Base-by-base conservation (phyloP, 2,329 filamentous ascomycete species). In the Fusarium vanettenii region DNA sequence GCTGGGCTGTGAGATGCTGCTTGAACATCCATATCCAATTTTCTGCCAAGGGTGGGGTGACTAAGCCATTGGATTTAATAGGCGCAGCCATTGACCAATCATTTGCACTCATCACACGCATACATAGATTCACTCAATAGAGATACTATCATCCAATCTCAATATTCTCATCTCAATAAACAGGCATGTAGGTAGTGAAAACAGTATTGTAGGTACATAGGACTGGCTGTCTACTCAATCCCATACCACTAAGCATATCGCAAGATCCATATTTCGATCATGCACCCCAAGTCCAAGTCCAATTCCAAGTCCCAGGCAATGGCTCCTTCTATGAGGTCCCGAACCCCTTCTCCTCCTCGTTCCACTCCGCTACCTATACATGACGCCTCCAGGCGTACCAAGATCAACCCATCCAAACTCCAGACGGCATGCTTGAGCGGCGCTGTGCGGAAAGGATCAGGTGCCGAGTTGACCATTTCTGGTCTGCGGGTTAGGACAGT, bases 381-480 rank as follows among this genome's bases (percentile, higher is more conserved):
- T 65, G 69, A 70, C 70, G 71, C 73, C 65, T 57, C 59, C 69
- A 70, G 45, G 52, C 64, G 60, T 69, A 66, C 61, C 22, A 50
- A 50, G 45, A 55, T 66, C 61, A 68, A 71, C 66, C 61, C 35
- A 71, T 74, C 62, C 66, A 73, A 69, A 71, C 70, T 75, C 71
- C 77, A 52, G 73, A 69, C 45, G 52, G 61, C 59, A 66, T 72
- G 68, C 66, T 61, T 61, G 48, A 69, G 72, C 66, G 55, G 69
- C 61, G 68, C 70, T 64, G 65, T 66, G 60, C 50, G 60, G 67
- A 39, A 57, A 65, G 50, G 57, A 45, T 76, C 52, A 65, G 64
- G 41, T 72, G 70, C 74, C 78, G 74, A 74, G 74, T 67, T 64
- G 73, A 73, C 79, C 80, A 72, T 81, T 79, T 77, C 80, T 77